phyloP scores from a whole-genome alignment of 2,329 filamentous ascomycete species.

The Coniella lustricola region DNA sequence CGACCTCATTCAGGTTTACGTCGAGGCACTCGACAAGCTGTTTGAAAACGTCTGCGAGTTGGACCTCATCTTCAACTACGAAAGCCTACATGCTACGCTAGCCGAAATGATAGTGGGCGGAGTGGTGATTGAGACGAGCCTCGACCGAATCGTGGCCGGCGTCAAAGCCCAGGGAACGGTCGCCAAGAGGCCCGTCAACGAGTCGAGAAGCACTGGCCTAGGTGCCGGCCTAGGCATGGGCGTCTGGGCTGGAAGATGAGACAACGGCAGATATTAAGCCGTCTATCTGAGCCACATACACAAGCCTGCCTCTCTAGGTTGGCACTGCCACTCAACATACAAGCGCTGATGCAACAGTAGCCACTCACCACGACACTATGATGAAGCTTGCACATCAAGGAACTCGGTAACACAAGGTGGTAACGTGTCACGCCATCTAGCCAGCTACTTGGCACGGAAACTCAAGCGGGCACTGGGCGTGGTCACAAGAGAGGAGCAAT shows the following conservation, averaged over 20 bases:
- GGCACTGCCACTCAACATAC: too few relatives aligned
- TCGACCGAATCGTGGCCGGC: conserved; percentile 81
- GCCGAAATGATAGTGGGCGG: conserved; percentile 94
- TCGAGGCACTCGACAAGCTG: conserved; percentile 86
- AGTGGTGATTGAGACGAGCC: conserved; percentile 85
- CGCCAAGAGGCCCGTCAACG: conserved; percentile 72
- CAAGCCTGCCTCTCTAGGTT: neutral
- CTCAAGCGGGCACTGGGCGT: too few relatives aligned
- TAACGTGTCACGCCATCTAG: neutral
- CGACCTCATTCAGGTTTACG: conserved; percentile 96
- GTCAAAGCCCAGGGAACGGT: conserved; percentile 72
- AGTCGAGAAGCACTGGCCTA: conserved; percentile 43
- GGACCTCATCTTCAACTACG: conserved; percentile 98
- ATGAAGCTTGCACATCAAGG: too few relatives aligned
- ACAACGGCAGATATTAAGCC: too few relatives aligned
- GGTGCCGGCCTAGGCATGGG: conserved; percentile 49
- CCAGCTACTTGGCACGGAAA: neutral
- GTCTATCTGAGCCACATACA: neutral
- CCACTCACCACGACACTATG: too few relatives aligned
- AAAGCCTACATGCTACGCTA: conserved; percentile 85
- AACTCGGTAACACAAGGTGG: too few relatives aligned
- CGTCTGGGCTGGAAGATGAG: conserved; percentile 38
- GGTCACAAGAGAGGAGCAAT: neutral
- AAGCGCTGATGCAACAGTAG: too few relatives aligned
- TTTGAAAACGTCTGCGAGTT: conserved; percentile 99